Conservation (phyloP, 2,329 filamentous ascomycete species). For the Ceratocystiopsis minuta region DNA sequence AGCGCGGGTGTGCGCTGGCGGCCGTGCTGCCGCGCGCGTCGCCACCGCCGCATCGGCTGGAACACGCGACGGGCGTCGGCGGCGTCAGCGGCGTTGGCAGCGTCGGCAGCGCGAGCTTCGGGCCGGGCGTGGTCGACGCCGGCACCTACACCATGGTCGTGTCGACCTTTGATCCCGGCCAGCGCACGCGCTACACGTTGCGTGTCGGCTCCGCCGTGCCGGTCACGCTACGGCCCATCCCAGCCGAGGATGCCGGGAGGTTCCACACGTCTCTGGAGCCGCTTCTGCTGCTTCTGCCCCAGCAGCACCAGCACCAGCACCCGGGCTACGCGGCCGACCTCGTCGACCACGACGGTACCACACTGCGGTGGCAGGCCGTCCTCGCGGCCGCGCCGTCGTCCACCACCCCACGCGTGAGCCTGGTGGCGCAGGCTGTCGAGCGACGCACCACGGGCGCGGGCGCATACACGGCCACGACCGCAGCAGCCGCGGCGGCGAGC, state of each 20-base stretch:
- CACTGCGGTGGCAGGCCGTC: slow-evolving; percentile 21
- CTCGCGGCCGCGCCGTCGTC: slow-evolving; percentile 17
- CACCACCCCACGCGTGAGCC: slow-evolving; percentile 31
- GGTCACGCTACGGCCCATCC: slow-evolving; percentile 40
- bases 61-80: background rate
- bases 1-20: slow-evolving; percentile 57
- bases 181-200: slow-evolving; percentile 56
- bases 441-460: slow-evolving; percentile 5
- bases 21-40: slow-evolving; percentile 23
- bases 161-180: slow-evolving; percentile 74
- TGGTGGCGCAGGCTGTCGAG: slow-evolving; percentile 22
- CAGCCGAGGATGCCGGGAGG: slow-evolving; percentile 57
- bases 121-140: slow-evolving; percentile 31
- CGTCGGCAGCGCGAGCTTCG: slow-evolving; percentile 7
- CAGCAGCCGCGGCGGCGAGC: slow-evolving; percentile 11
- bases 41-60: slow-evolving; percentile 6
- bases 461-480: slow-evolving; percentile 12
- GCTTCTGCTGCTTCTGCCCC: slow-evolving; percentile 18
- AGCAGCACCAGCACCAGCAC: background rate
- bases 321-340: too few species aligned
- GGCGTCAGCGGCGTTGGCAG: slow-evolving; percentile 2
- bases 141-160: slow-evolving; percentile 78
- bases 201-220: slow-evolving; percentile 46
- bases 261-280: slow-evolving; percentile 41
- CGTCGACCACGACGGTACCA: too few species aligned